These are phyloP conservation scores for Trematosphaeria pertusa DNA, from an alignment of 2,329 filamentous ascomycete genomes.

Conservation along the genomic window DNA sequence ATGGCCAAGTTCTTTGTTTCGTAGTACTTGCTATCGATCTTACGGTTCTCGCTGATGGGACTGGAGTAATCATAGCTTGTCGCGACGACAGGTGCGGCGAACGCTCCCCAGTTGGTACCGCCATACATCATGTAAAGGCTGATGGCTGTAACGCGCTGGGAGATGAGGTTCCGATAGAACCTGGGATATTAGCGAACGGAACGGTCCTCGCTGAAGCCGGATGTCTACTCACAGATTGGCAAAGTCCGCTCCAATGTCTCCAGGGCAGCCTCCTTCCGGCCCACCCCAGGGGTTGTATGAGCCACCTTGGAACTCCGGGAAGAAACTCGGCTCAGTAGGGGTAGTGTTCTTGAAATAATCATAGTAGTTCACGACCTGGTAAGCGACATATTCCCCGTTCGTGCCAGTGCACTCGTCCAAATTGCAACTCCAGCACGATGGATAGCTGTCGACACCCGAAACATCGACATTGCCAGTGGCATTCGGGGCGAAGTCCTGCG, in stretches of 20 bases:
- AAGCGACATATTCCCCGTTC: conserved; percentile 66
- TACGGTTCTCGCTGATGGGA: conserved; percentile 65
- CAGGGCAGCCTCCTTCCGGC: conserved; percentile 62
- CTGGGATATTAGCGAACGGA: no score
- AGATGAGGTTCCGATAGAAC: conserved; percentile 69
- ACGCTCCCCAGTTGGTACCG: conserved; percentile 68
- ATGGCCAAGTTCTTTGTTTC: conserved; percentile 68
- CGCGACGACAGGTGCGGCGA: conserved; percentile 64
- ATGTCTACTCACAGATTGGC: conserved; percentile 56
- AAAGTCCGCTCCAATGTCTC: conserved; percentile 64
- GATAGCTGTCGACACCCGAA: conserved; percentile 61
- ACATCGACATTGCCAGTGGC: conserved; percentile 63
- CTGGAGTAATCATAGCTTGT: conserved; percentile 70
- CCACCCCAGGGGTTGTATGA: conserved; percentile 69
- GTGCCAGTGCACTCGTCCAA: conserved; percentile 66
- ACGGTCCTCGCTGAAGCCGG: no score
- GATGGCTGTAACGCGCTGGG: conserved; percentile 65
- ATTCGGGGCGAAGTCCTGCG: conserved; percentile 62
- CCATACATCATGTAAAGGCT: conserved; percentile 71
- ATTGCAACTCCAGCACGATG: conserved; percentile 68
- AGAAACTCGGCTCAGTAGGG: conserved; percentile 59
- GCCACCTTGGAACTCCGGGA: conserved; percentile 67
- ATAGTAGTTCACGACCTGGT: conserved; percentile 58
- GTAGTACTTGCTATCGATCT: conserved; percentile 66
- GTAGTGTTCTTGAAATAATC: conserved; percentile 54